Base-by-base conservation (phyloP, 1,284 basidiomycete species). In the Ceratorhiza oryzae-sativae region DNA sequence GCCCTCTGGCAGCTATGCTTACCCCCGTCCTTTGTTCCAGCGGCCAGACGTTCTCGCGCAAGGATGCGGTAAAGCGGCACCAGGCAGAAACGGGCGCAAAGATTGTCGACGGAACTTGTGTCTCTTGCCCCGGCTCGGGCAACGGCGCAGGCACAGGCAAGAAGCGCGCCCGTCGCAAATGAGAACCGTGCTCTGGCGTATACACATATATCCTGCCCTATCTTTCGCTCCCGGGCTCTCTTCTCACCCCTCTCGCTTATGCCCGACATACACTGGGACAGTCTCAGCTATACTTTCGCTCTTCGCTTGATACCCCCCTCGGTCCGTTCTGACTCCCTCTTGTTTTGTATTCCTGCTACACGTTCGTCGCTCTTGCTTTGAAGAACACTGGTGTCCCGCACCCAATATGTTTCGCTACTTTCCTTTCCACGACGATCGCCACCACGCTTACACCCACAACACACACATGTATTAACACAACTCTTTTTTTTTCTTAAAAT, bases 111-210 rank as follows among this genome's bases (percentile, higher is more conserved):
- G 62, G 62, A 12, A 48, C 49, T 4, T 65, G 62, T 20, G n/a
- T 30, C n/a, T 65, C 62, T n/a, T 65, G 62, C 32, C 62, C 62
- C 2, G 62, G 62, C 30, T 65, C 62, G 3, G 62, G 62, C 15
- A 65, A 65, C 32, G 62, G 48, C n/a, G 27, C 62, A 4, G 62
- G 48, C 12, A 48, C 62, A 3, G 62, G 62, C 10, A 65, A 65
- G 62, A 65, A 65, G 48, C 62, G 62, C 15, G 62, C 62, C 6
- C 46, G 62, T n/a, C 62, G 62, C 48, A 65, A 65, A 65, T 65
- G 34, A 63, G 45, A 20, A 9, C 20, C 41, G 36, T n/a, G n/a
- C n/a, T n/a, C 36, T 25, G 3, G 8, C 18, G 45, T 41, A 59
- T 18, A 48, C 45, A 15, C 32, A 27, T 34, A 15, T 20, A 10